Evolutionary conservation across 108 stramenopile species (phyloP).

Genomic region (Hondaea fermentalgiana): DNA sequence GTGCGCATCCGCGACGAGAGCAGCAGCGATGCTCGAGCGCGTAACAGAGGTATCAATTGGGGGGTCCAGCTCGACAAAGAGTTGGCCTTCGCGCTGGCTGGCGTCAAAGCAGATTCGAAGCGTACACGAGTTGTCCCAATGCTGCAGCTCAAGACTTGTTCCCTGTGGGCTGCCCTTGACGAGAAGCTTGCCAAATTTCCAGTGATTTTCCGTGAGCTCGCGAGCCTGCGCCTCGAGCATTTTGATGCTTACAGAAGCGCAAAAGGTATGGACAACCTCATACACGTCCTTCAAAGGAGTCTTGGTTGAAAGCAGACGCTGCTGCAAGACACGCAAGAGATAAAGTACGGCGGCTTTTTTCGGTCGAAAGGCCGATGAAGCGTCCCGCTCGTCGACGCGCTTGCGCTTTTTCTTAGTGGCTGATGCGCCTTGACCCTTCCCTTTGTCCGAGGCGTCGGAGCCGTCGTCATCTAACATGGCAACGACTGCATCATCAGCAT

Average conservation of each 20-base stretch:
- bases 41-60: neutral
- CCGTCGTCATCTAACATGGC: neutral
- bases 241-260: neutral
- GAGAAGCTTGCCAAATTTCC: neutral
- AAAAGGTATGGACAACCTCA: neutral
- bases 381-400: neutral
- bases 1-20: neutral
- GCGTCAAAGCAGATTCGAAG: neutral
- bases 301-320: neutral
- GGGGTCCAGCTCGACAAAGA: neutral
- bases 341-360: neutral
- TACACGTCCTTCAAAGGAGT: neutral
- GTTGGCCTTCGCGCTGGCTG: neutral
- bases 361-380: neutral
- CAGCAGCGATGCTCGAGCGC: neutral
- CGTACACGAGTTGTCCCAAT: neutral
- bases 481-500: neutral
- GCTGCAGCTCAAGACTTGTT: neutral
- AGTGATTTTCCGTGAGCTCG: conserved; percentile 7
- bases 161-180: neutral
- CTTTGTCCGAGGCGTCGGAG: neutral
- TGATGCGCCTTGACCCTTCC: neutral
- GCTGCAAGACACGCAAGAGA: neutral
- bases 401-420: neutral
- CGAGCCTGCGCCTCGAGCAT: conserved; percentile 5